Evolutionary conservation across 2,329 filamentous ascomycete genomes (phyloP).

Genomic region (Ramichloridium luteum): DNA sequence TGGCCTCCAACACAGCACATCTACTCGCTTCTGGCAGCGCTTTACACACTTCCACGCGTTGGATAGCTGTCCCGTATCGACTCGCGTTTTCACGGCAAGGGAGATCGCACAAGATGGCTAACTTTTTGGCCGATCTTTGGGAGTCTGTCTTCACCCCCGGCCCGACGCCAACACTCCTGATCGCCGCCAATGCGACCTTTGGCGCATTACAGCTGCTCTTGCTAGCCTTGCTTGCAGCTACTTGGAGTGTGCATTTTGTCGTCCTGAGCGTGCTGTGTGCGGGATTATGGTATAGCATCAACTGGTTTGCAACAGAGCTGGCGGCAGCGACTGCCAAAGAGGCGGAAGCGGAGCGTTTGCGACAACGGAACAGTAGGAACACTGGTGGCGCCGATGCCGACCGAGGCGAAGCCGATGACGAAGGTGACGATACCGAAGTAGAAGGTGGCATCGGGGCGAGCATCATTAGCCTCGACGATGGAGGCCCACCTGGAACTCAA

Average conservation of each 20-base stretch:
- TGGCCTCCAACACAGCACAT: too few relatives aligned
- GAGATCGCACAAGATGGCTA: constrained; percentile 23
- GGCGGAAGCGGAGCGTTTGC: constrained; percentile 37
- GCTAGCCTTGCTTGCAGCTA: constrained; percentile 61
- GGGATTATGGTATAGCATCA: constrained; percentile 84
- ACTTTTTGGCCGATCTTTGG: constrained; percentile 66
- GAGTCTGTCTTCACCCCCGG: constrained; percentile 88
- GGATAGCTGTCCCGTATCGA: too few relatives aligned
- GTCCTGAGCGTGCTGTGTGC: constrained; percentile 67
- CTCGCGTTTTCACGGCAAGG: neutral
- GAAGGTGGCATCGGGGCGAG: constrained; percentile 13
- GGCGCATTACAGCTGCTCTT: constrained; percentile 72
- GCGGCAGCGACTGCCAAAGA: constrained; percentile 34
- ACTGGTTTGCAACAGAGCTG: constrained; percentile 80
- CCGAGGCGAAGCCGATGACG: constrained; percentile 26
- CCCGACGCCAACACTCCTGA: constrained; percentile 71
- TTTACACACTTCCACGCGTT: too few relatives aligned
- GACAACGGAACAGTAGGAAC: constrained; percentile 23
- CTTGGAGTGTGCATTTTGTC: constrained; percentile 79
- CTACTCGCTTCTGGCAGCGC: too few relatives aligned
- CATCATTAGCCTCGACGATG: constrained; percentile 6
- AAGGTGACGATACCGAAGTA: constrained; percentile 38
- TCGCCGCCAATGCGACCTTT: constrained; percentile 85
- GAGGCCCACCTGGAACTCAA: constrained; percentile 8
- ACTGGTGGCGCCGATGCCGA: constrained; percentile 38